These are phyloP conservation scores for Cynara cardunculus DNA, from an alignment of 129 eudicot species.

Conservation along the genomic window DNA sequence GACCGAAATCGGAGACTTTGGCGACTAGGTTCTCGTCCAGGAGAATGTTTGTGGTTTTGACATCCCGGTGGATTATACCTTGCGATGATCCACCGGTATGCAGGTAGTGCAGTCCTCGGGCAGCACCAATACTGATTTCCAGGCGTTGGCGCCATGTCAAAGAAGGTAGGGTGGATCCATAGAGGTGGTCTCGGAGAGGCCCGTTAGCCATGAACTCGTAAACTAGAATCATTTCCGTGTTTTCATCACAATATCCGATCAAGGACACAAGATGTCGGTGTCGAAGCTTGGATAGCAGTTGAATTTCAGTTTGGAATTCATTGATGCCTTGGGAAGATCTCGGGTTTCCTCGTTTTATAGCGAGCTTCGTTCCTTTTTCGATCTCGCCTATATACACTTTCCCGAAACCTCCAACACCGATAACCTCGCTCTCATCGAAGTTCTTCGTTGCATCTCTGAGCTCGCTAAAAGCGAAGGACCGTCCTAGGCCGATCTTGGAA, in stretches of 20 bases:
- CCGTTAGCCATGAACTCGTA: slow-evolving; percentile 93
- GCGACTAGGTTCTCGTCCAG: slow-evolving; percentile 77
- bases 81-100: slow-evolving; percentile 90
- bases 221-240: slow-evolving; percentile 79
- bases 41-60: slow-evolving; percentile 93
- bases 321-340: slow-evolving; percentile 88
- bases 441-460: slow-evolving; percentile 64
- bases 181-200: slow-evolving; percentile 88
- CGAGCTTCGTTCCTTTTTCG: slow-evolving; percentile 70
- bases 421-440: slow-evolving; percentile 72
- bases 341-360: slow-evolving; percentile 81
- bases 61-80: slow-evolving; percentile 88
- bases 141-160: slow-evolving; percentile 83
- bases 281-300: slow-evolving; percentile 76
- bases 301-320: slow-evolving; percentile 86
- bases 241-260: slow-evolving; percentile 89
- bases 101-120: slow-evolving; percentile 89
- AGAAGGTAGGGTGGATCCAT: slow-evolving; percentile 54
- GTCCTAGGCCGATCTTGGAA: slow-evolving; percentile 55
- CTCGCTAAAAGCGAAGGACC: slow-evolving; percentile 58
- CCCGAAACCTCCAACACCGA: slow-evolving; percentile 97
- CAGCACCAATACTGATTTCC: slow-evolving; percentile 95
- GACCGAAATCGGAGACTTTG: slow-evolving; percentile 87
- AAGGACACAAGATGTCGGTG: slow-evolving; percentile 92
- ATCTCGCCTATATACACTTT: slow-evolving; percentile 79